A percentile compares a stretch with the other conserved stretches of the same genome.
Evolutionary conservation across 1,139 yeast species (phyloP).

Genomic region (Magnusiomyces ingens): DNA sequence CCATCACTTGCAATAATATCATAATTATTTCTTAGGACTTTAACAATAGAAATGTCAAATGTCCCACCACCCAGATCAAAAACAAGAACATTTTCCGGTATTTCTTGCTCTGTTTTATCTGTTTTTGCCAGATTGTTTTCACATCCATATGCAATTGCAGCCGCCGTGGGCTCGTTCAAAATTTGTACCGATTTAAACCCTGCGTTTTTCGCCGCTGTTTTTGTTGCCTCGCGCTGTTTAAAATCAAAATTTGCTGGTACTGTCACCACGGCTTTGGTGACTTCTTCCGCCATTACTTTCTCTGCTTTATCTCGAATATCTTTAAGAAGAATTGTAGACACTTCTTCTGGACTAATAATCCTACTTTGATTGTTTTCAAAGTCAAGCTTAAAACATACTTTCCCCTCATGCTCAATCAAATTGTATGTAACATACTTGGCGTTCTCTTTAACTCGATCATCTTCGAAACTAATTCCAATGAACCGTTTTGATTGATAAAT

Average conservation of each 20-base stretch:
- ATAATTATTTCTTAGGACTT: constrained; percentile 98
- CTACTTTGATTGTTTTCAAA: constrained; percentile 27
- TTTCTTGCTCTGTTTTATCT: no score
- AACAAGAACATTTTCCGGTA: constrained; percentile 60
- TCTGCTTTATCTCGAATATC: constrained; percentile 93
- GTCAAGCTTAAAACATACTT: no score
- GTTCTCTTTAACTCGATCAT: constrained; percentile 73
- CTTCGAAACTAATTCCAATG: constrained; percentile 71
- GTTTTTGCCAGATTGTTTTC: no score
- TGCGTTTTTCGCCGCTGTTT: constrained; percentile 95
- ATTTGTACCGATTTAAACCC: constrained; percentile 90
- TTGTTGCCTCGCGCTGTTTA: constrained; percentile 97
- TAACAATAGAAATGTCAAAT: constrained; percentile 91
- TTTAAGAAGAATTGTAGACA: constrained; percentile 83
- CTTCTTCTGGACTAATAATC: constrained; percentile 67
- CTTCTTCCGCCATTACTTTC: constrained; percentile 62
- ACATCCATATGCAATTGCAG: constrained; percentile 89
- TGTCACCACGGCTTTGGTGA: constrained; percentile 87
- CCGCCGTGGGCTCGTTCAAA: constrained; percentile 97
- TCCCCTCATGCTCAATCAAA: no score
- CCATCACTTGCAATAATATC: constrained; percentile 99
- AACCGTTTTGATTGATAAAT: constrained; percentile 58
- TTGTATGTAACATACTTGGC: constrained; percentile 62
- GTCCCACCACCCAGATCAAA: constrained; percentile 98
- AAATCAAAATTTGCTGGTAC: constrained; percentile 98